A percentile compares a stretch with the other conserved stretches of the same genome.
Evolutionary conservation across 306 rosid species (phyloP).

Genomic region (Ammopiptanthus mongolicus): DNA sequence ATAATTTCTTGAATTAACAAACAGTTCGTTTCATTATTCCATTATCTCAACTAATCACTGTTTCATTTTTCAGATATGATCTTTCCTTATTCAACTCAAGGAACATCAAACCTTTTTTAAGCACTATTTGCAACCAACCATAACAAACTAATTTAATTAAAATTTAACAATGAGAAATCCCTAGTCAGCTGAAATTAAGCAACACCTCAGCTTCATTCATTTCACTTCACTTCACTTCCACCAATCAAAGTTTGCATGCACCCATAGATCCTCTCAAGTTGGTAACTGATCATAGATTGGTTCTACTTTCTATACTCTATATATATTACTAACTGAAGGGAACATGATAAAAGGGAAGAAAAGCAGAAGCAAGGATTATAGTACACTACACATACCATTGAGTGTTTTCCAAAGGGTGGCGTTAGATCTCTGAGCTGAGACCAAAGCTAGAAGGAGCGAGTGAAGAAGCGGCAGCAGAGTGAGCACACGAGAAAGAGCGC

Average conservation of each 20-base stretch:
- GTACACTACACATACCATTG: constrained; percentile 30
- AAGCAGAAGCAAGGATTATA: not conserved
- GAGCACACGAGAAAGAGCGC: constrained; percentile 36
- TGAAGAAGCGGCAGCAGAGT: constrained; percentile 47
- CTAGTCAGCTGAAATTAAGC: not conserved
- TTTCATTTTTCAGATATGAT: not conserved
- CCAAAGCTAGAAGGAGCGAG: constrained; percentile 30
- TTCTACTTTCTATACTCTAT: not conserved
- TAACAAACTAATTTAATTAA: not conserved
- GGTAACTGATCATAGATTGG: not conserved
- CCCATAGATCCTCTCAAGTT: constrained; percentile 12
- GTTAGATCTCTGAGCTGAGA: constrained; percentile 75
- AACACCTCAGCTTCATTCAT: not conserved
- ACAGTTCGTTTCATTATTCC: not conserved
- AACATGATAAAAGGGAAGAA: not conserved
- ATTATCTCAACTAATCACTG: not conserved
- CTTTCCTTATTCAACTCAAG: not conserved
- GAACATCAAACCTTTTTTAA: not conserved
- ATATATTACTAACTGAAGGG: not conserved
- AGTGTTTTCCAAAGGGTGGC: constrained; percentile 54
- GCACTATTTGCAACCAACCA: not conserved
- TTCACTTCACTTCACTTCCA: not conserved
- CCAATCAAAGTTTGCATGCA: not conserved
- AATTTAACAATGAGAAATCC: not conserved
- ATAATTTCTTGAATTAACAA: not conserved